Evolutionary conservation across 1,139 yeast species (phyloP), one percentile per base, ranked within the genome.

Genomic region (Saccharomycopsis hybrid): DNA sequence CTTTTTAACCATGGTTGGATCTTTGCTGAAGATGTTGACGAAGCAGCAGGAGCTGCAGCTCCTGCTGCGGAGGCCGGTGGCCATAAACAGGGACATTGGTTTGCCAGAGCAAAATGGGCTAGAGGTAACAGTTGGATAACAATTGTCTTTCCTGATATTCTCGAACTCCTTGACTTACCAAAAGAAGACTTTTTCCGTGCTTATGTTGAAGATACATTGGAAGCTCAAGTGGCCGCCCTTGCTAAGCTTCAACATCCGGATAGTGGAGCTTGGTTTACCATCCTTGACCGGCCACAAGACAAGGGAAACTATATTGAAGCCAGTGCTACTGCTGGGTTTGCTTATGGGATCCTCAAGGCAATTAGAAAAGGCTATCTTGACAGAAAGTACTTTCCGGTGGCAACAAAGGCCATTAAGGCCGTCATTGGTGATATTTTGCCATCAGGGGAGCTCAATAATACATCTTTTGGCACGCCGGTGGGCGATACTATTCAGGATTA

Each of bases 121-220:
- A 56, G 70, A 46, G 70, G 70, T 11, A 66, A 66, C 53, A 60
- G 66, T 11, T 66, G 70, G 70, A 57, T 66, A 48, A 66, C 70
- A n/a, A 65, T 66, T 46, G 69, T 63, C 9, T 65, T 66, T 49
- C 70, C 70, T 5, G 70, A 66, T 49, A 60, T 66, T 48, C 59
- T 66, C 35, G 70, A 66, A 42, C 55, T 65, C 36, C 57, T 66
- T 39, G 56, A 64, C 13, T 56, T 65, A n/a, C 60, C 57, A 27
- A 56, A 56, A 25, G 62, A 59, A 7, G 66, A 64, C 47, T 60
- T 57, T 40, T 58, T 64, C 48, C 54, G 67, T 42, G 57, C 56
- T 41, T 61, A 57, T 47, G 55, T 67, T 41, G 51, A 63, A 40
- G 68, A 65, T 52, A 59, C 65, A 33, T 56, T 66, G 43, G 60